phyloP scores from a whole-genome alignment of 1,284 basidiomycete species.

The Leucocoprinus gongylophorus region DNA sequence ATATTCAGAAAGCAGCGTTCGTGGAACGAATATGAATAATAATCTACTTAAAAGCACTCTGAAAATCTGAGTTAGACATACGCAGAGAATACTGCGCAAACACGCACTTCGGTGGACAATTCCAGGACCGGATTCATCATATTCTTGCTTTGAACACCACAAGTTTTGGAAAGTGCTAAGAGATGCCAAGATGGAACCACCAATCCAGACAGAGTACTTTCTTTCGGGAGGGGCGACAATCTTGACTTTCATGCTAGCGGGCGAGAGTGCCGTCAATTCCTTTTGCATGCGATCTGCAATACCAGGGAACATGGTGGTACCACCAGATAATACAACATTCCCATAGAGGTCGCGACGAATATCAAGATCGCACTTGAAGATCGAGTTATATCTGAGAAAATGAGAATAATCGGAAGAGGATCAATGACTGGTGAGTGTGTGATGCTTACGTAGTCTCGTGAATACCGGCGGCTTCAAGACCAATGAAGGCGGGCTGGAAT shows the following conservation, averaged over 20 bases:
- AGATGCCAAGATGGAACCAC: conserved; percentile 93
- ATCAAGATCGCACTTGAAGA: conserved; percentile 74
- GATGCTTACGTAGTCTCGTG: conserved; percentile 81
- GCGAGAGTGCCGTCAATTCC: conserved; percentile 83
- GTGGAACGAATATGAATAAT: too few relatives aligned
- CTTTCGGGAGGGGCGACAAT: conserved; percentile 87
- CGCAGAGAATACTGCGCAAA: too few relatives aligned
- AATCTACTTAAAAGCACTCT: too few relatives aligned
- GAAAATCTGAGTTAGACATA: too few relatives aligned
- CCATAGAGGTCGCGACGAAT: conserved; percentile 88
- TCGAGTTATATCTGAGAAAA: conserved; percentile 90
- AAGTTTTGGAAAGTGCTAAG: conserved; percentile 92
- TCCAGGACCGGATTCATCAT: conserved; percentile 79
- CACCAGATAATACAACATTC: conserved; percentile 92
- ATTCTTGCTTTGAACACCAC: conserved; percentile 89
- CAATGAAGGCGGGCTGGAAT: conserved; percentile 92
- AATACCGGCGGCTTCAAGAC: conserved; percentile 88
- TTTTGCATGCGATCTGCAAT: conserved; percentile 97
- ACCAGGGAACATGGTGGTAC: conserved; percentile 97
- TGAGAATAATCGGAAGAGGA: conserved; percentile 19
- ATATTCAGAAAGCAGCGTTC: too few relatives aligned
- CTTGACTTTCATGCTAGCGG: conserved; percentile 89
- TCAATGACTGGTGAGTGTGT: conserved; percentile 1
- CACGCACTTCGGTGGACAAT: conserved; percentile 73
- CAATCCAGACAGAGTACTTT: conserved; percentile 96